A percentile compares a stretch with the other conserved stretches of the same genome.
These are phyloP conservation scores for Leucogyrophana mollusca DNA, from an alignment of 768 basidiomycete genomes.

Conservation along the genomic window DNA sequence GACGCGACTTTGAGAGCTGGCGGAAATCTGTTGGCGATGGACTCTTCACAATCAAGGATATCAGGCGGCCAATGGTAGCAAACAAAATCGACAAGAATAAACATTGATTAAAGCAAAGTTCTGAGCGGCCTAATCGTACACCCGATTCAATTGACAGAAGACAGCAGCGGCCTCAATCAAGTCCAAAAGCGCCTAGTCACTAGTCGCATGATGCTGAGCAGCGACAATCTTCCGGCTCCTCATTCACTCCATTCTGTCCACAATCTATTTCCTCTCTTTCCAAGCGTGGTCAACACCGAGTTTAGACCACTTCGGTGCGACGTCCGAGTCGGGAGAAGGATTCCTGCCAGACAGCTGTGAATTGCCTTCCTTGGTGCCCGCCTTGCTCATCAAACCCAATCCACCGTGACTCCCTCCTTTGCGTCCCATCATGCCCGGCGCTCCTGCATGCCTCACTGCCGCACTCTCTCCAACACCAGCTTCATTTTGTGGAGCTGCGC, in stretches of 20 bases:
- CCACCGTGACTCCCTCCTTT: slow-evolving; percentile 44
- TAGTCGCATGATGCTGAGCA: slow-evolving; percentile 2
- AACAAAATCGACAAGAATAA: not conserved
- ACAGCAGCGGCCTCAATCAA: not conserved
- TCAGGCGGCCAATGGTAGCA: not conserved
- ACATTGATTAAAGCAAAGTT: not conserved
- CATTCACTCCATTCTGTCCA: slow-evolving; percentile 1
- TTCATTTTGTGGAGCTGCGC: slow-evolving; percentile 38
- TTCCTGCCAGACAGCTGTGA: slow-evolving; percentile 44
- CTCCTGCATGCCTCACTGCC: slow-evolving; percentile 39
- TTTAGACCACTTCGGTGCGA: slow-evolving; percentile 45
- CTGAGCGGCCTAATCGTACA: slow-evolving; percentile 23
- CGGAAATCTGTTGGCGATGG: no score
- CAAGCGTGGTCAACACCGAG: slow-evolving; percentile 45
- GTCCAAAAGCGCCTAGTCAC: not conserved
- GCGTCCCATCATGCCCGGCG: slow-evolving; percentile 46
- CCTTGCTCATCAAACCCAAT: slow-evolving; percentile 40
- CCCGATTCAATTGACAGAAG: slow-evolving; percentile 7
- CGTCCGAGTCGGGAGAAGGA: slow-evolving; percentile 41
- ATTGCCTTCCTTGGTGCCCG: slow-evolving; percentile 35
- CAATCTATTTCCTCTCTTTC: slow-evolving; percentile 44
- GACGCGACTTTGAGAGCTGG: no score
- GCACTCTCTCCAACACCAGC: slow-evolving; percentile 49
- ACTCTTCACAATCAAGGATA: not conserved
- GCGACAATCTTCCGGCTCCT: slow-evolving; percentile 2